phyloP scores from a whole-genome alignment of 1,284 basidiomycete genomes.

The Mycena sp. region DNA sequence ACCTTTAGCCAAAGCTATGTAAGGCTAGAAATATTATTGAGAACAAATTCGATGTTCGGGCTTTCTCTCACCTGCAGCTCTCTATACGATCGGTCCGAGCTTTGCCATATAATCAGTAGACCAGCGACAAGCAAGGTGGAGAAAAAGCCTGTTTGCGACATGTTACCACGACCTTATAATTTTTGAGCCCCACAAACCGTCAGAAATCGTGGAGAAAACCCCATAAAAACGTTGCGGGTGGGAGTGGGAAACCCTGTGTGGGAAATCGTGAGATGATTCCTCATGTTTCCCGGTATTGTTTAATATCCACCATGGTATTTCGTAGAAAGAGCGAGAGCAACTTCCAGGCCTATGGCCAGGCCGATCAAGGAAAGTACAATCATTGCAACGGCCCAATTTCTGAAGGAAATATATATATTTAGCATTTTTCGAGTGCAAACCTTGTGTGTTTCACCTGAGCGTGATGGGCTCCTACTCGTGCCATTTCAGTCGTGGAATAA shows the following conservation, averaged over 20 bases:
- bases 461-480: too few relatives aligned
- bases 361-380: conserved; percentile 52
- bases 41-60: too few relatives aligned
- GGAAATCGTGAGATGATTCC: too few relatives aligned
- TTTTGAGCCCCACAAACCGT: conserved; percentile 45
- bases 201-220: conserved; percentile 61
- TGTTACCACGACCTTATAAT: conserved; percentile 9
- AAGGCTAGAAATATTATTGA: too few relatives aligned
- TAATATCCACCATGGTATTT: conserved; percentile 52
- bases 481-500: too few relatives aligned
- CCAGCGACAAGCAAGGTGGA: conserved; percentile 53
- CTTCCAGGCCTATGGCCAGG: conserved; percentile 59
- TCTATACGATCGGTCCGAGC: conserved; percentile 56
- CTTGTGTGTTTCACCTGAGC: too few relatives aligned
- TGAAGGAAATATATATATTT: too few relatives aligned
- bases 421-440: too few relatives aligned
- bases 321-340: conserved; percentile 52
- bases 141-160: conserved; percentile 58
- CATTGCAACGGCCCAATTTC: conserved; percentile 50
- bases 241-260: conserved; percentile 61
- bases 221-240: conserved; percentile 53
- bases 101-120: conserved; percentile 48
- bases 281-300: too few relatives aligned
- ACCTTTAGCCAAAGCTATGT: conserved; percentile 61
- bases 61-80: conserved; percentile 57